Conservation (phyloP, 2,329 filamentous ascomycete genomes). For the Xylariaceae sp. region DNA sequence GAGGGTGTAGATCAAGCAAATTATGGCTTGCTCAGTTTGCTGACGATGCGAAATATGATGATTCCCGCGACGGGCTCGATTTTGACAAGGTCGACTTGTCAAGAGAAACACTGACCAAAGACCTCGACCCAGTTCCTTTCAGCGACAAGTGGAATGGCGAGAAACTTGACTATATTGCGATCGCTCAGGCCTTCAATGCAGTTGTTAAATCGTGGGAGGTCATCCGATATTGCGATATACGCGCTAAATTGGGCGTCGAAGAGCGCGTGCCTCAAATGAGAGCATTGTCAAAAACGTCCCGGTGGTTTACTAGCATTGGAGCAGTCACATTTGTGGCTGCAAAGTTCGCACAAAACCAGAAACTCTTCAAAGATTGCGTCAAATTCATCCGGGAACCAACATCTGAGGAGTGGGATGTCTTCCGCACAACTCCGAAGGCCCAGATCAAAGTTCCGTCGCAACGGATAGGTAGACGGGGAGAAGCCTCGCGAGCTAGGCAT, state of each 20-base stretch:
- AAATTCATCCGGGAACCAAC: constrained; percentile 60
- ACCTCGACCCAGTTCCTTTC: constrained; percentile 60
- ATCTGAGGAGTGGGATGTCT: constrained; percentile 58
- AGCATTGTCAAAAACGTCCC: constrained; percentile 59
- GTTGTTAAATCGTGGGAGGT: constrained; percentile 61
- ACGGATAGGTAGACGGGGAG: constrained; percentile 34
- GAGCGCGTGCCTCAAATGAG: constrained; percentile 63
- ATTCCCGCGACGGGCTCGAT: constrained; percentile 40
- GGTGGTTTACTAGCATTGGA: constrained; percentile 59
- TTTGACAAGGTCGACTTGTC: constrained; percentile 44
- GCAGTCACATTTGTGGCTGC: constrained; percentile 61
- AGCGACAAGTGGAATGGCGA: constrained; percentile 58
- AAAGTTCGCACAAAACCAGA: constrained; percentile 49
- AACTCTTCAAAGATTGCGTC: constrained; percentile 64
- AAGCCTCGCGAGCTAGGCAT: constrained; percentile 32
- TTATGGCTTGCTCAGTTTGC: constrained; percentile 62
- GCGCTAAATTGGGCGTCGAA: constrained; percentile 58
- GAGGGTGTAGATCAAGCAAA: constrained; percentile 64
- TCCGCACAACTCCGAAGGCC: constrained; percentile 53
- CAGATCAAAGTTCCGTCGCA: constrained; percentile 35
- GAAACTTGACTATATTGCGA: constrained; percentile 59
- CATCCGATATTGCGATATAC: constrained; percentile 60
- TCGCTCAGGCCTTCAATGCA: constrained; percentile 60
- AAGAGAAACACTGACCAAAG: constrained; percentile 43
- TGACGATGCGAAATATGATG: constrained; percentile 43